Evolutionary conservation across 345 rosid species (phyloP).

Genomic region (Brassica carinata): DNA sequence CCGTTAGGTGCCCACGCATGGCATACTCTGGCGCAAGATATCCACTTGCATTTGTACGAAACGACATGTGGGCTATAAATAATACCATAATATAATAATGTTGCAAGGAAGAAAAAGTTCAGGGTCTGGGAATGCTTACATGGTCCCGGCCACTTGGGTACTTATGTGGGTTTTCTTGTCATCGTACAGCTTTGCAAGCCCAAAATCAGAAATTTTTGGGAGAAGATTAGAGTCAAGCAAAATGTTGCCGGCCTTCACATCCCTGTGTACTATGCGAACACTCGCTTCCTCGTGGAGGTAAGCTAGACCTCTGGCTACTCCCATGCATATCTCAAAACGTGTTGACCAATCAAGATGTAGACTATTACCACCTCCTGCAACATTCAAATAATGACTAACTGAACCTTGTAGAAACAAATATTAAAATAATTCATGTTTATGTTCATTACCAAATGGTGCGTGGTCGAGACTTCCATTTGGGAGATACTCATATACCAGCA

Average conservation of each 20-base stretch:
- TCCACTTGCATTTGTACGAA: neutral
- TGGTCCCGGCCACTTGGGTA: neutral
- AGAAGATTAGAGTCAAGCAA: too few relatives aligned
- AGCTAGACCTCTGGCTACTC: neutral
- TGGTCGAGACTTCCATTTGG: conserved; percentile 55
- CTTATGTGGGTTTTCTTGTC: too few relatives aligned
- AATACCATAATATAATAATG: neutral
- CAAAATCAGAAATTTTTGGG: too few relatives aligned
- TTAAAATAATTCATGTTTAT: neutral
- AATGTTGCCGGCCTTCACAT: neutral
- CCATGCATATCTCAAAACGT: neutral
- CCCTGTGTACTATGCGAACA: neutral
- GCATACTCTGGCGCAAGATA: too few relatives aligned
- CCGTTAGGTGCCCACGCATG: too few relatives aligned
- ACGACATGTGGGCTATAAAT: neutral
- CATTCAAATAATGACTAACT: neutral
- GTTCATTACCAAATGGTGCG: conserved; percentile 31
- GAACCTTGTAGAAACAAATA: neutral
- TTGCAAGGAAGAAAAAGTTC: neutral
- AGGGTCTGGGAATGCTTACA: neutral
- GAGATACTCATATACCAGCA: conserved; percentile 18
- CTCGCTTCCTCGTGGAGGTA: neutral
- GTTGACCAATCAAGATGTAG: neutral
- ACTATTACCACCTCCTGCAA: neutral
- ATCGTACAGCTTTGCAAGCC: too few relatives aligned